Conservation (phyloP, 176 grass and related monocot species). For the Oryza coarctata region DNA sequence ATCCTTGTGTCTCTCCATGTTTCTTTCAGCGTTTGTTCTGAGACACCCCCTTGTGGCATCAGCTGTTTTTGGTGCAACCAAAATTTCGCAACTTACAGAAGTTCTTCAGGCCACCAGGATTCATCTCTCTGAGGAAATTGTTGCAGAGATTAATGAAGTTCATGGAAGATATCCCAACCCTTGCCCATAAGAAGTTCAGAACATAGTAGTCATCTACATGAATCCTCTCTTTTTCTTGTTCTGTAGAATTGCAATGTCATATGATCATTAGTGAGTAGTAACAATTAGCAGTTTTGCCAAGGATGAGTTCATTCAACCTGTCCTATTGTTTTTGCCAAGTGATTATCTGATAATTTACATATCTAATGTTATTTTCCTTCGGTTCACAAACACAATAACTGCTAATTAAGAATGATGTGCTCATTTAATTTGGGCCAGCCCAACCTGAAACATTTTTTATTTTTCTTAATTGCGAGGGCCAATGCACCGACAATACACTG, state of each 20-base stretch:
- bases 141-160: constrained; percentile 66
- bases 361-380: neutral
- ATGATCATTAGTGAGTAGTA: neutral
- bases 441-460: neutral
- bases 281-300: neutral
- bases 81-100: constrained; percentile 68
- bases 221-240: neutral
- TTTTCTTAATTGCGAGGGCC: neutral
- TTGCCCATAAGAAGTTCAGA: constrained; percentile 50
- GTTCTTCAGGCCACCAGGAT: constrained; percentile 50
- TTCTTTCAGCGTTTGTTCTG: constrained; percentile 57
- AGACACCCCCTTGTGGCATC: constrained; percentile 72
- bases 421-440: neutral
- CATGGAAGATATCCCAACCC: constrained; percentile 66
- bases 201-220: neutral
- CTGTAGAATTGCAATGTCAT: neutral
- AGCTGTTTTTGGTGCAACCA: constrained; percentile 77
- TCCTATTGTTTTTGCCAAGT: neutral
- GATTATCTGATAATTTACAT: neutral
- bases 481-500: neutral
- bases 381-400: neutral
- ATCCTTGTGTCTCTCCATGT: neutral
- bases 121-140: constrained; percentile 45
- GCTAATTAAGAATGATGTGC: neutral
- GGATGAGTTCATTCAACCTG: neutral